Conservation (phyloP, 176 grass and related monocot genomes). For the Rhynchospora breviuscula region DNA sequence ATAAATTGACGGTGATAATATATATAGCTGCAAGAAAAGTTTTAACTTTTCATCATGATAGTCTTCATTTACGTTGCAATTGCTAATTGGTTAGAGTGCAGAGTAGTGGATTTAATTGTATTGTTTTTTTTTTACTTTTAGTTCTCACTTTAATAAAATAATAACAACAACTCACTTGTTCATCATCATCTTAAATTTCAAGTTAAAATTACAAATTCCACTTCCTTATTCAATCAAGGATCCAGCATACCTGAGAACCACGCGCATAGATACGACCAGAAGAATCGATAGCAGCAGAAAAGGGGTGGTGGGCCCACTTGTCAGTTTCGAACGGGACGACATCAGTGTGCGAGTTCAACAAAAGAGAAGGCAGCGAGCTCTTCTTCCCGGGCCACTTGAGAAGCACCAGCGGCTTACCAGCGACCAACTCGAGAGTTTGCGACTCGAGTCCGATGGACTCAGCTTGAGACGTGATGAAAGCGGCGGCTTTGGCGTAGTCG, state of each 20-base stretch:
- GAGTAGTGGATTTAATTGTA: neutral
- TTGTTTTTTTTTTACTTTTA: neutral
- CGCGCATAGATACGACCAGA: conserved; percentile 74
- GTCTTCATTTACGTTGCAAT: neutral
- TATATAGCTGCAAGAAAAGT: neutral
- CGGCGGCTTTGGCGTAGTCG: conserved; percentile 55
- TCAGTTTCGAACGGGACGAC: conserved; percentile 78
- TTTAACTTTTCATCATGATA: neutral
- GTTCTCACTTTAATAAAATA: neutral
- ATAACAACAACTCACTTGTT: neutral
- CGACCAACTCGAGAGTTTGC: conserved; percentile 50
- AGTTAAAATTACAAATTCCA: neutral
- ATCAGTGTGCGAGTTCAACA: conserved; percentile 95
- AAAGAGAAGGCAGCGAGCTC: conserved; percentile 53
- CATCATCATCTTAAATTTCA: neutral
- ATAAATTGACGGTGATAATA: neutral
- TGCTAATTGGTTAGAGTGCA: neutral
- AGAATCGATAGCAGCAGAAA: conserved; percentile 61
- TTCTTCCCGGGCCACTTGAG: conserved; percentile 67
- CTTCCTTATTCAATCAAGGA: neutral
- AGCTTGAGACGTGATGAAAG: conserved; percentile 53
- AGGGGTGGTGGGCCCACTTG: conserved; percentile 85
- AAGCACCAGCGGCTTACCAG: conserved; percentile 72
- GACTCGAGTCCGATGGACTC: conserved; percentile 47
- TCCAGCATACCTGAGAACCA: conserved; percentile 56